phyloP scores from a whole-genome alignment of 2,329 filamentous ascomycete genomes.

The Fusarium succisae region DNA sequence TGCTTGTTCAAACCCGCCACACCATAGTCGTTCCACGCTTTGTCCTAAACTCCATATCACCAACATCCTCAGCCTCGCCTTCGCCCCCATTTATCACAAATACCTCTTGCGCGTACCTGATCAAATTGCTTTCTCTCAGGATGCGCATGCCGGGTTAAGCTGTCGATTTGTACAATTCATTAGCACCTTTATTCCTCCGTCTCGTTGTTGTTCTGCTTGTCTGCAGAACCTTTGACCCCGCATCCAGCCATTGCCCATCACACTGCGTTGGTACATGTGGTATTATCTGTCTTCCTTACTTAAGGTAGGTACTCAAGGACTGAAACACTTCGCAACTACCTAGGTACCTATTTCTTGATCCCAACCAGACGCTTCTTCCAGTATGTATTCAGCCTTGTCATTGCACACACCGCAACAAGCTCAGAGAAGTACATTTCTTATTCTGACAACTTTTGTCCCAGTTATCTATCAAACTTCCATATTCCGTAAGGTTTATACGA shows the following conservation, averaged over 20 bases:
- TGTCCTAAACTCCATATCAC: conserved; percentile 18
- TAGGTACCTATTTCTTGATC: conserved; percentile 5
- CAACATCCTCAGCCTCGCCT: conserved; percentile 28
- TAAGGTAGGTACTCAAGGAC: conserved; percentile 4
- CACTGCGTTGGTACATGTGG: conserved; percentile 8
- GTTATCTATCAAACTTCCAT: conserved; percentile 4
- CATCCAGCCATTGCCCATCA: conserved; percentile 26
- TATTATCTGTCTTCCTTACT: conserved; percentile 4
- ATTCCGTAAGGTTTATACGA: background rate
- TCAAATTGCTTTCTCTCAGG: background rate
- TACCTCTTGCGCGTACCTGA: background rate
- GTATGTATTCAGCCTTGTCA: conserved; percentile 24
- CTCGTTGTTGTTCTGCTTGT: conserved; percentile 16
- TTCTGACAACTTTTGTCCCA: conserved; percentile 15
- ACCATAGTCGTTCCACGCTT: conserved; percentile 17
- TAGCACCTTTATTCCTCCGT: conserved; percentile 22
- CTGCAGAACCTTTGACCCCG: conserved; percentile 32
- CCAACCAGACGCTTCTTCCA: conserved; percentile 8
- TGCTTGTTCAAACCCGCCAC: conserved; percentile 22
- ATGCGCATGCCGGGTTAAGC: background rate
- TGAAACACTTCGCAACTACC: conserved; percentile 24
- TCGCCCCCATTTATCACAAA: conserved; percentile 5
- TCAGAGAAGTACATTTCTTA: background rate
- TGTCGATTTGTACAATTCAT: conserved; percentile 28
- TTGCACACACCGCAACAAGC: background rate